These are phyloP conservation scores for Escallonia herrerae DNA, from an alignment of 129 eudicot genomes.

Conservation along the genomic window DNA sequence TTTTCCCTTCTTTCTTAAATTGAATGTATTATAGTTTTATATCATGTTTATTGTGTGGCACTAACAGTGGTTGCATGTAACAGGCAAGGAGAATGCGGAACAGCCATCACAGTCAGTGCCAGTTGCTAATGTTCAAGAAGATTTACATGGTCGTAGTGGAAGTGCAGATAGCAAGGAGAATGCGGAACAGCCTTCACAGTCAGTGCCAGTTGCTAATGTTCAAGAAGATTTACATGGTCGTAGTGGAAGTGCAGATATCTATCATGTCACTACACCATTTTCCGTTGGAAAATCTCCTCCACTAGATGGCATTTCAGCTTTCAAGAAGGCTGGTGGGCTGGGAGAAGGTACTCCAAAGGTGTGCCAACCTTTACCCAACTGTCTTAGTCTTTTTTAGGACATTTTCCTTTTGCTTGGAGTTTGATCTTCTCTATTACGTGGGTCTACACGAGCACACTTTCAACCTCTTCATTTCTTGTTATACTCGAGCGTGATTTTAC, in stretches of 20 bases:
- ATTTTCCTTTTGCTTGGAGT: background rate
- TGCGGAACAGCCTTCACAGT: slow-evolving; percentile 27
- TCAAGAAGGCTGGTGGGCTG: slow-evolving; percentile 49
- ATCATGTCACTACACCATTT: slow-evolving; percentile 39
- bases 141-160: slow-evolving; percentile 28
- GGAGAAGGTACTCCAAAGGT: slow-evolving; percentile 98
- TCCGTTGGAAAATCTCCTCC: slow-evolving; percentile 61
- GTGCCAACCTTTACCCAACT: slow-evolving; percentile 3
- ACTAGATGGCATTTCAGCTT: slow-evolving; percentile 42
- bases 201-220: slow-evolving; percentile 28
- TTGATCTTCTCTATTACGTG: background rate
- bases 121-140: slow-evolving; percentile 27
- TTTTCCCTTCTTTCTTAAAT: no score
- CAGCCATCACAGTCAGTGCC: slow-evolving; percentile 30
- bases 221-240: slow-evolving; percentile 27
- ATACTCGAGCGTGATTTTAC: slow-evolving; percentile 1
- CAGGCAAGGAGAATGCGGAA: slow-evolving; percentile 32
- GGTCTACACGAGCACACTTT: background rate
- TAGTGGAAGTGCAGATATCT: slow-evolving; percentile 34
- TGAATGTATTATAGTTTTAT: background rate
- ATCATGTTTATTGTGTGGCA: background rate
- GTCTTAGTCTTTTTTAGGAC: background rate
- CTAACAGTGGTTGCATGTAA: slow-evolving; percentile 4
- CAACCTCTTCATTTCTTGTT: background rate
- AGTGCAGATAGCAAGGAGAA: slow-evolving; percentile 39